Conservation (phyloP, 179 eudicot species). For the Corrigiola litoralis region DNA sequence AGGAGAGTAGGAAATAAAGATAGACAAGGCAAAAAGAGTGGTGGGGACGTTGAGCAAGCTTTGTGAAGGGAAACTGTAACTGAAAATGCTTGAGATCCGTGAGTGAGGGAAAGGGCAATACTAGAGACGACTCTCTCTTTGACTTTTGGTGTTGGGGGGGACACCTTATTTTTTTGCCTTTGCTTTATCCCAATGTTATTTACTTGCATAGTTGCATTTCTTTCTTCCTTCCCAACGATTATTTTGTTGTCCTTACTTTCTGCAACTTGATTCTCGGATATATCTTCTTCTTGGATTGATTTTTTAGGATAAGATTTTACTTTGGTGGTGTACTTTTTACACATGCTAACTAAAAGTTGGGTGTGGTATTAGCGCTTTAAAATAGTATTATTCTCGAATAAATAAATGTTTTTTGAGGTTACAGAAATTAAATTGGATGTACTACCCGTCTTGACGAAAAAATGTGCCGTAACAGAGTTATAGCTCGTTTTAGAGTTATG, state of each 20-base stretch:
- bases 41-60: conserved; percentile 2
- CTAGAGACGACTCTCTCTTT: conserved; percentile 2
- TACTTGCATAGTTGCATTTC: not conserved
- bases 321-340: not conserved
- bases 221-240: not conserved
- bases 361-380: too few relatives aligned
- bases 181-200: not conserved
- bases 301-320: not conserved
- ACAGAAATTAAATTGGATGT: too few relatives aligned
- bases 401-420: not conserved
- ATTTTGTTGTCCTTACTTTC: conserved; percentile 8
- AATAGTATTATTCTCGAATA: not conserved
- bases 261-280: conserved; percentile 14
- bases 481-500: too few relatives aligned
- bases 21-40: not conserved
- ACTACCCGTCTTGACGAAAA: too few relatives aligned
- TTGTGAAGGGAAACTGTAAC: not conserved
- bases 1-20: not conserved
- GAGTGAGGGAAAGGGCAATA: not conserved
- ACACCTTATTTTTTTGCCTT: conserved; percentile 8
- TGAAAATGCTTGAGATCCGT: conserved; percentile 14
- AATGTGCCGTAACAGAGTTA: too few relatives aligned
- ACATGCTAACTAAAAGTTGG: not conserved
- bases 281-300: not conserved
- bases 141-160: conserved; percentile 16